These are phyloP conservation scores for Phytophthora foliorum DNA, from an alignment of 352 stramenopile genomes.

Conservation along the genomic window DNA sequence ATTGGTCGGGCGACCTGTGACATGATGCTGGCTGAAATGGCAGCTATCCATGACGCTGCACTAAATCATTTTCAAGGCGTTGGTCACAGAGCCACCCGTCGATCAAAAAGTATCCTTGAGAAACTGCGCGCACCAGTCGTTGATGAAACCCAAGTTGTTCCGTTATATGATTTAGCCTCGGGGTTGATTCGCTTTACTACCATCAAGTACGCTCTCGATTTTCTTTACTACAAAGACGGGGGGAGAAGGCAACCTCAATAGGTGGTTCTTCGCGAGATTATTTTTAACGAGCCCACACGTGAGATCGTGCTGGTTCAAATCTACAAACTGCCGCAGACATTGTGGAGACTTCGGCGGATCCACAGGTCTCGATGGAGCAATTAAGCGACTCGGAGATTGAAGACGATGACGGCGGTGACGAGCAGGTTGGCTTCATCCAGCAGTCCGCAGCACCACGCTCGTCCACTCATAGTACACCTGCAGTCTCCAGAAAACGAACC, in stretches of 20 bases:
- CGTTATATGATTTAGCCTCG: constrained; percentile 1
- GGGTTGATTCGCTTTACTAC: background rate
- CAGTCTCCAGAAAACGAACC: background rate
- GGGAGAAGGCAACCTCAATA: background rate
- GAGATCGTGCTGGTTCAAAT: no score
- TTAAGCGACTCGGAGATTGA: no score
- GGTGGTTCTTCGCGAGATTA: background rate
- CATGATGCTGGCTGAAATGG: constrained; percentile 5
- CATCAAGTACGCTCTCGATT: constrained; percentile 4
- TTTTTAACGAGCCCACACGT: no score
- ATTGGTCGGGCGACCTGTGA: background rate
- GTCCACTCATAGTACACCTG: no score
- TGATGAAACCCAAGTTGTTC: background rate
- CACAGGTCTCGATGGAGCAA: no score
- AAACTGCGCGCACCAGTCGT: background rate
- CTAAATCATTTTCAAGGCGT: constrained; percentile 1
- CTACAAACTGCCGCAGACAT: no score
- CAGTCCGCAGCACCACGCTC: no score
- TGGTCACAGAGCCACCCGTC: background rate
- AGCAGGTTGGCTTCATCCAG: no score
- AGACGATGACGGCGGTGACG: no score
- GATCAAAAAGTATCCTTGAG: constrained; percentile 1
- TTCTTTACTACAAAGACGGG: constrained; percentile 2
- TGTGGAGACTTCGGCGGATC: no score
- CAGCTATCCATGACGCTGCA: background rate